Percentiles rank a stretch among this genome's conserved stretches.
Conservation (phyloP, 2,329 filamentous ascomycete species). For the Didymella sp. region DNA sequence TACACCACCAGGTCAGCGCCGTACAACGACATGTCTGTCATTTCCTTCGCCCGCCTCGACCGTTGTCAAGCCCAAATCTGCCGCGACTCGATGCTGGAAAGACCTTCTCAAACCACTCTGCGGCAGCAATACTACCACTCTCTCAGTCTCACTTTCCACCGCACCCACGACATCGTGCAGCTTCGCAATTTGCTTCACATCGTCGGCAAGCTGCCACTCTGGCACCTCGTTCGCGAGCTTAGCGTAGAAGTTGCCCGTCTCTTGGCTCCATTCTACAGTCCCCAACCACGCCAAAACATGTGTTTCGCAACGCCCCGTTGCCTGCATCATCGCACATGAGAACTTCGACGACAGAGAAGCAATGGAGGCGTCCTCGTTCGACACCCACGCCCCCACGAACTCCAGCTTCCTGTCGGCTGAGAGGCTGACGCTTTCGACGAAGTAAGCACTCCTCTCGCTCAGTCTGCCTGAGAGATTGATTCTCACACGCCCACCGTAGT, state of each 20-base stretch:
- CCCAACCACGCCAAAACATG: not conserved
- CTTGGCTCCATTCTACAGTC: not conserved
- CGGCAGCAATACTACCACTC: not conserved
- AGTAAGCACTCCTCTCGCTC: not conserved
- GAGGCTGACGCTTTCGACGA: not conserved
- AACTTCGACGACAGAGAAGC: not conserved
- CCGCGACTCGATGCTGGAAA: constrained; percentile 5
- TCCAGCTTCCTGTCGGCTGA: not conserved
- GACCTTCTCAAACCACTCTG: not conserved
- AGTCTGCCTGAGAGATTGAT: not conserved
- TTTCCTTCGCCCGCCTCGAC: not conserved
- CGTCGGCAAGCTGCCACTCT: not conserved
- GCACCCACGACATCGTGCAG: too few relatives aligned
- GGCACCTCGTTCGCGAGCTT: not conserved
- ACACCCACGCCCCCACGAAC: not conserved
- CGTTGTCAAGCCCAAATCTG: constrained; percentile 2
- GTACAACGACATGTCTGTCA: constrained; percentile 3
- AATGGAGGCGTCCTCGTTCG: not conserved
- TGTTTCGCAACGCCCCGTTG: not conserved
- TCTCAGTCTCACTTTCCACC: not conserved
- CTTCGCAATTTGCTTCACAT: not conserved
- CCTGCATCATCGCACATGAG: not conserved
- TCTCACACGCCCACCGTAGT: not conserved
- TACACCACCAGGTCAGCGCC: not conserved
- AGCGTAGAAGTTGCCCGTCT: not conserved